Evolutionary conservation across 2,329 filamentous ascomycete species (phyloP).

Genomic region (Stagonosporopsis rhizophila): DNA sequence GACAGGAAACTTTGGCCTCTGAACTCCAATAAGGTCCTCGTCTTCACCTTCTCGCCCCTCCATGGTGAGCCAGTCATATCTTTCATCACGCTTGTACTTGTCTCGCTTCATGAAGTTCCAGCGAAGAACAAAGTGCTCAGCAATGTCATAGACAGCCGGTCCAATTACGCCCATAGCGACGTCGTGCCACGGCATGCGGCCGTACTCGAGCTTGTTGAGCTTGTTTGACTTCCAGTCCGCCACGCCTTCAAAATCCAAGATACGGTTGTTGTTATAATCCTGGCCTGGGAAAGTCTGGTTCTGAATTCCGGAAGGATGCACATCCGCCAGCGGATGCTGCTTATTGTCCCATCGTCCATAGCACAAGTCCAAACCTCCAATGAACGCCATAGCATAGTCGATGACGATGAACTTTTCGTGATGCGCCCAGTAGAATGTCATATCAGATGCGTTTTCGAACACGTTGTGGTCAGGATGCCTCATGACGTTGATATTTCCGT

Average conservation of each 20-base stretch:
- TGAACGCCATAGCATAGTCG: constrained; percentile 89
- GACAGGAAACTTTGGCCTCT: constrained; percentile 86
- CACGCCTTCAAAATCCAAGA: constrained; percentile 94
- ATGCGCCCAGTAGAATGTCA: constrained; percentile 98
- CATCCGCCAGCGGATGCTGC: constrained; percentile 84
- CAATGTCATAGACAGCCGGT: constrained; percentile 89
- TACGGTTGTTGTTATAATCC: constrained; percentile 96
- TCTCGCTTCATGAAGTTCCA: constrained; percentile 98
- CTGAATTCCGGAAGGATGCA: constrained; percentile 81
- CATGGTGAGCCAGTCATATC: constrained; percentile 85
- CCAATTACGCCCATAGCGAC: constrained; percentile 91
- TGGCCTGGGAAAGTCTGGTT: constrained; percentile 94
- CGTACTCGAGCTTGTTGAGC: constrained; percentile 86
- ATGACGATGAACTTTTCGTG: constrained; percentile 98
- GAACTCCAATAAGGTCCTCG: constrained; percentile 86
- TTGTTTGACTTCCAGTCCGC: constrained; percentile 93
- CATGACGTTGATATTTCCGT: constrained; percentile 88
- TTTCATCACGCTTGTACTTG: constrained; percentile 90
- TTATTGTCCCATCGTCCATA: constrained; percentile 93
- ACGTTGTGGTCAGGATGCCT: constrained; percentile 95
- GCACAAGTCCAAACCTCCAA: constrained; percentile 92
- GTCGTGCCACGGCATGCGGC: constrained; percentile 98
- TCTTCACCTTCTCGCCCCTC: constrained; percentile 77
- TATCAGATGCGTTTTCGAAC: constrained; percentile 90
- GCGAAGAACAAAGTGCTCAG: constrained; percentile 90